Evolutionary conservation across 2,329 filamentous ascomycete species (phyloP).

Genomic region (Calycina marina): DNA sequence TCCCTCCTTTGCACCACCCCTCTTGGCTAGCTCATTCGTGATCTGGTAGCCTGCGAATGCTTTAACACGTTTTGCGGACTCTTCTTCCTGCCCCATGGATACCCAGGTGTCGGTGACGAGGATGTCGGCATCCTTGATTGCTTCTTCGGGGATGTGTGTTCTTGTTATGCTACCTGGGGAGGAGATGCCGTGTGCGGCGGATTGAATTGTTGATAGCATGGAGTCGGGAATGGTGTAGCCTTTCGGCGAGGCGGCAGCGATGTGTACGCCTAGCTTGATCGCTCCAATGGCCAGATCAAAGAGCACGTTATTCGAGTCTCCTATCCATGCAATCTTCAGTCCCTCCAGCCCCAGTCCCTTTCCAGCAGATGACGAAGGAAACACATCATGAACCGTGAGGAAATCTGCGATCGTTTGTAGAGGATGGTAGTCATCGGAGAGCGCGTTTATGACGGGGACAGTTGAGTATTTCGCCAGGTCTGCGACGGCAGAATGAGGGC

Average conservation of each 20-base stretch:
- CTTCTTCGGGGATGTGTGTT: conserved; percentile 71
- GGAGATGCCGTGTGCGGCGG: conserved; percentile 40
- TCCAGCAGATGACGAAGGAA: conserved; percentile 29
- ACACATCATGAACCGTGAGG: conserved; percentile 73
- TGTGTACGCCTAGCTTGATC: conserved; percentile 72
- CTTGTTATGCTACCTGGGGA: conserved; percentile 55
- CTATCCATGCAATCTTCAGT: conserved; percentile 88
- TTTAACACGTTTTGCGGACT: conserved; percentile 60
- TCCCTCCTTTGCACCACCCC: conserved; percentile 69
- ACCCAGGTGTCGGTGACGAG: conserved; percentile 97
- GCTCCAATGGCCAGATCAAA: conserved; percentile 85
- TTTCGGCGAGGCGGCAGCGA: conserved; percentile 73
- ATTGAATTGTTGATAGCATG: conserved; percentile 60
- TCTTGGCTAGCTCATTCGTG: conserved; percentile 68
- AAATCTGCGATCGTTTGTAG: conserved; percentile 92
- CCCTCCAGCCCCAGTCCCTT: conserved; percentile 54
- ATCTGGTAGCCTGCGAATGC: conserved; percentile 88
- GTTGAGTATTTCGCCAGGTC: conserved; percentile 56
- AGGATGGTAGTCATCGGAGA: conserved; percentile 86
- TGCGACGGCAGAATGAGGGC: conserved; percentile 60
- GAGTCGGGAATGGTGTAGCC: conserved; percentile 67
- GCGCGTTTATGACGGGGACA: conserved; percentile 73
- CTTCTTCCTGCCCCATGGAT: conserved; percentile 92
- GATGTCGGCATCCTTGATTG: conserved; percentile 69
- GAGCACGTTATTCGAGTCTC: conserved; percentile 93